Base-by-base conservation (phyloP, 1,284 basidiomycete genomes). In the Malassezia psittaci region DNA sequence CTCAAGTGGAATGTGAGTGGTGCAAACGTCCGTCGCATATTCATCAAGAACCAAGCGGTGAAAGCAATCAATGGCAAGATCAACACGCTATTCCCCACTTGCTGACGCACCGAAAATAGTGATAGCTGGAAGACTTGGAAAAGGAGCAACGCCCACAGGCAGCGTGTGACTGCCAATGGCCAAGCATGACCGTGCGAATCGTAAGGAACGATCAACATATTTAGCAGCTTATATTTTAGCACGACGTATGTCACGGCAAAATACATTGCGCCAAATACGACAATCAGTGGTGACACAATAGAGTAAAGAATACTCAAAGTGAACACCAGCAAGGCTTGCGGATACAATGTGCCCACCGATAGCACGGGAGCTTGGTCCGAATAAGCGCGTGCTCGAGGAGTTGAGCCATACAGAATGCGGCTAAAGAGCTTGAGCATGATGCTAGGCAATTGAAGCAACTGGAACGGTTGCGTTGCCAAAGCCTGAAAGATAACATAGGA, bases 281-380 rank as follows among this genome's bases (percentile, higher is more conserved):
- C 80, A 68, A 98, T 94, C 55, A 94, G 80, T 0, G 93, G 93
- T 60, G 90, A 88, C 10, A 94, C 87, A 62, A 98, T 86, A 72
- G 88, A 90, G 79, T 96, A 98, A 21, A 94, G 80, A 65, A 98
- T 79, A 19, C 88, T 90, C 70, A 98, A 86, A 52, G 90, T 88
- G 76, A 96, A 98, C 67, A 98, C 85, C 41, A 98, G 80, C 57
- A 98, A 87, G 2, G 90, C 88, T 72, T 94, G 90, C 0, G 91
- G 91, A 72, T 96, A 93, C 8, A 93, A 86, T 36, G 63, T 65
- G 90, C 70, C 67, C 49, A 72, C 61, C 18, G 62, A 63, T 75
- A 96, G 86, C 83, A 89, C 88, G 0, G 93, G 90, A 11, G 93
- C 91, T 0, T 90, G 88, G 69, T 96, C 94, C n/a, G 94, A 80